phyloP scores from a whole-genome alignment of 2,329 filamentous ascomycete species.

The Zalaria sp. region DNA sequence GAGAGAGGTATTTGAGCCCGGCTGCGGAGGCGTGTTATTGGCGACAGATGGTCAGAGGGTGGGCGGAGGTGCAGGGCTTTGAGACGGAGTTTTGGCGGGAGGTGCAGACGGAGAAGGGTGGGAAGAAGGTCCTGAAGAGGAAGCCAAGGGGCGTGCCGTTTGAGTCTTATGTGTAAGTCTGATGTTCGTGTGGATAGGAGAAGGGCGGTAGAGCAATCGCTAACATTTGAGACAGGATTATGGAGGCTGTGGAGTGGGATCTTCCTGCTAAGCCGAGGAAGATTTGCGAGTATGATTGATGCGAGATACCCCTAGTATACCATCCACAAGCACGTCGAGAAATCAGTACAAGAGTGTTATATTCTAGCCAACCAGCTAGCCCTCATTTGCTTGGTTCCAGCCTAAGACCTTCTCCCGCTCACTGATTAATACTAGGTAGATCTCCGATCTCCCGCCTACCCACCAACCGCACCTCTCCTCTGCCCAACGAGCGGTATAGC shows the following conservation, averaged over 20 bases:
- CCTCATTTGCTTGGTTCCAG: too few species aligned
- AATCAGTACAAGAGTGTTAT: too few species aligned
- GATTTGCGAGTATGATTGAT: not conserved
- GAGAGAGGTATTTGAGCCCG: conserved; percentile 13
- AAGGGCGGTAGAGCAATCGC: too few species aligned
- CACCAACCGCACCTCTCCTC: too few species aligned
- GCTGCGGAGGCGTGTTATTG: conserved; percentile 19
- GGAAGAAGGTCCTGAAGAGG: not conserved
- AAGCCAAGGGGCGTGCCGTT: not conserved
- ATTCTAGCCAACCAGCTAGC: too few species aligned
- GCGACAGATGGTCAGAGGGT: conserved; percentile 14
- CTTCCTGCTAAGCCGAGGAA: not conserved
- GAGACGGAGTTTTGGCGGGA: conserved; percentile 1
- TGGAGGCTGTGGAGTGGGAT: not conserved
- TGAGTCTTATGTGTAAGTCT: not conserved
- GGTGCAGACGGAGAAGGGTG: not conserved
- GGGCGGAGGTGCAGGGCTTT: conserved; percentile 13
- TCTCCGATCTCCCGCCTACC: too few species aligned
- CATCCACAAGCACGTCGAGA: too few species aligned
- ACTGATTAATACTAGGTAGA: too few species aligned
- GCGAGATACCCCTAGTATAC: too few species aligned
- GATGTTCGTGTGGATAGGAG: too few species aligned
- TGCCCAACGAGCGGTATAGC: too few species aligned
- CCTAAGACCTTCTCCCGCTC: too few species aligned
- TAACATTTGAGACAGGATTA: not conserved